Evolutionary conservation across 441 rosid species (phyloP), one percentile per base, ranked within the genome.

Genomic region (Brassica hybrid): DNA sequence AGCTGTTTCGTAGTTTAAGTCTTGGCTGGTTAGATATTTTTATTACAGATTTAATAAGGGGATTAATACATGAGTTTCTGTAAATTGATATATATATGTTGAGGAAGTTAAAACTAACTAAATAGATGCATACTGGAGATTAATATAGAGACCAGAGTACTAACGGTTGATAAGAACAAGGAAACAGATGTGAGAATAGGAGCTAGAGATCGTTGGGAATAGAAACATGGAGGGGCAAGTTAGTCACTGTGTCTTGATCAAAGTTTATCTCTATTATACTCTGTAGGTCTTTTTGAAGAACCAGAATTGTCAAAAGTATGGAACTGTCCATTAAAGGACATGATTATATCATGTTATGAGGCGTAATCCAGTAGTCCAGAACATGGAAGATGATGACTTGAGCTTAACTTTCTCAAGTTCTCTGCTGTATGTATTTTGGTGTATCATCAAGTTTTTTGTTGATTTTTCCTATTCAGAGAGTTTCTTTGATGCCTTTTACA

Each of bases 221-320:
- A n/a, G n/a, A n/a, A n/a, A n/a, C 25, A 21, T n/a, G 13, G 7
- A 34, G 48, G 17, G 10, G 66, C 3, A 66, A 75, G 48, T 52
- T 67, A 50, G 34, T 70, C 65, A 13, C 7, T 19, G 34, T 70
- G 52, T 18, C 1, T 17, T n/a, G n/a, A n/a, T n/a, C n/a, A n/a
- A n/a, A n/a, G n/a, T n/a, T n/a, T n/a, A n/a, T n/a, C n/a, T n/a
- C n/a, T 74, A 25, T 36, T 58, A 76, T 38, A 70, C 65, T 54
- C 1, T 76, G 66, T 70, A 76, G 70, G n/a, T 41, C 23, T 63
- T 57, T 76, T 62, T 23, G 60, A 76, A 14, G 71, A 70, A 27
- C 59, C 66, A 60, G 67, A 13, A 45, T 18, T 60, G 18, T 61
- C 43, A 8, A 30, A 34, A 75, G 69, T 30, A 8, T 12, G 71